Evolutionary conservation across 2,329 filamentous ascomycete species (phyloP), one percentile per base, ranked within the genome.

Genomic region (Diaporthe sp.): DNA sequence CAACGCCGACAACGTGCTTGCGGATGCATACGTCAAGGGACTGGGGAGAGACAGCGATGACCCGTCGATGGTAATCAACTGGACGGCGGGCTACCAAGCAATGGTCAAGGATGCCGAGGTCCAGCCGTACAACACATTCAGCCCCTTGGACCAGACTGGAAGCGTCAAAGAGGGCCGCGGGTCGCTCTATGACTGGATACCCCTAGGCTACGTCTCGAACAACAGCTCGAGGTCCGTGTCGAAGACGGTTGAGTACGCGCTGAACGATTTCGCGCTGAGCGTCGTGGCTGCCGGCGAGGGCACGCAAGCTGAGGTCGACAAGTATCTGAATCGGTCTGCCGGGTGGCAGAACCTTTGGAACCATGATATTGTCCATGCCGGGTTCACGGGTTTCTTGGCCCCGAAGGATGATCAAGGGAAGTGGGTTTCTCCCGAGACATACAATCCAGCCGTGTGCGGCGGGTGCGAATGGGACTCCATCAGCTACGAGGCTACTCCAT

Each of bases 101-200:
- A 87, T 96, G 0, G 84, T 93, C 4, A 93, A 93, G 73, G 93
- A 96, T 75, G 92, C 93, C 5, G 92, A 94, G 78, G 87, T 91
- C 15, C 91, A 94, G 78, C 93, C 93, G 0, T 84, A 84, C 42
- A 91, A 94, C 79, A 95, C 93, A 92, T 88, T 88, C 51, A 87
- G 92, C 12, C 83, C 86, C 0, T 81, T 85, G 25, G 88, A 89
- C 0, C 84, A 85, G 0, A 88, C 88, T 53, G 87, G 87, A 0
- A 88, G 86, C 1, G 89, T 87, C 0, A 88, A 89, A 75, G 88
- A 94, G 81, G 94, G 93, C 4, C 88, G 93, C 1, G 94, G 94
- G 84, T 90, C 88, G 2, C 81, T 92, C 1, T 86, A 88, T 4
- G 90, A 91, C 80, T 92, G 90, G 90, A 82, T 89, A 7, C 79